Percentiles rank a stretch among this genome's conserved stretches.
Evolutionary conservation across 2,329 filamentous ascomycete species (phyloP).

Genomic region (Pseudogymnoascus sp.): DNA sequence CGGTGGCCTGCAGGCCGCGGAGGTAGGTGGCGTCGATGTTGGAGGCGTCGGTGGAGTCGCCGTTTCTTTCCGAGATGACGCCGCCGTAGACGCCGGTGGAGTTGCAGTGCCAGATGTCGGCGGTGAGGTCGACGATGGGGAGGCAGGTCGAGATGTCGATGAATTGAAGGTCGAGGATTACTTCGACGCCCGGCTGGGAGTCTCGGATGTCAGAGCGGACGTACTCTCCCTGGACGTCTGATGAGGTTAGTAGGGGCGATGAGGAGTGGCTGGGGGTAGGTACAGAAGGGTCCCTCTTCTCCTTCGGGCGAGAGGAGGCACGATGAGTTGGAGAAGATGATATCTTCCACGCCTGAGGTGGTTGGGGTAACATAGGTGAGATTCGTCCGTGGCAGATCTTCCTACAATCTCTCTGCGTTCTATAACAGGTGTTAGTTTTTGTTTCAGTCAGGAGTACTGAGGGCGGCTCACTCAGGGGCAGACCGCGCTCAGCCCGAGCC

Average conservation of each 20-base stretch:
- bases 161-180: constrained; percentile 41
- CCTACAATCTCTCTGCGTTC: not conserved
- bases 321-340: constrained; percentile 21
- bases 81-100: constrained; percentile 42
- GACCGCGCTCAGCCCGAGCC: not conserved
- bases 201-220: constrained; percentile 32
- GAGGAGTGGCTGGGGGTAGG: not conserved
- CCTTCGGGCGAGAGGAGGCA: constrained; percentile 28
- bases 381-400: not conserved
- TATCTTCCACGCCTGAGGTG: not conserved
- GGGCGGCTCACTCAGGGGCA: not conserved
- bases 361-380: not conserved
- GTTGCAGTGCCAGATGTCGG: constrained; percentile 45
- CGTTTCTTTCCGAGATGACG: constrained; percentile 35
- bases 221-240: constrained; percentile 29
- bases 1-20: constrained; percentile 34
- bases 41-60: constrained; percentile 29
- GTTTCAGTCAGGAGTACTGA: not conserved
- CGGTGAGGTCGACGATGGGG: constrained; percentile 37
- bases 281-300: constrained; percentile 30
- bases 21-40: constrained; percentile 34
- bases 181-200: constrained; percentile 30
- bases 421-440: not conserved
- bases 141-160: constrained; percentile 46
- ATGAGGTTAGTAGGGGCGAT: constrained; percentile 16